phyloP scores from a whole-genome alignment of 768 basidiomycete genomes.

The Pulveroboletus sp. region DNA sequence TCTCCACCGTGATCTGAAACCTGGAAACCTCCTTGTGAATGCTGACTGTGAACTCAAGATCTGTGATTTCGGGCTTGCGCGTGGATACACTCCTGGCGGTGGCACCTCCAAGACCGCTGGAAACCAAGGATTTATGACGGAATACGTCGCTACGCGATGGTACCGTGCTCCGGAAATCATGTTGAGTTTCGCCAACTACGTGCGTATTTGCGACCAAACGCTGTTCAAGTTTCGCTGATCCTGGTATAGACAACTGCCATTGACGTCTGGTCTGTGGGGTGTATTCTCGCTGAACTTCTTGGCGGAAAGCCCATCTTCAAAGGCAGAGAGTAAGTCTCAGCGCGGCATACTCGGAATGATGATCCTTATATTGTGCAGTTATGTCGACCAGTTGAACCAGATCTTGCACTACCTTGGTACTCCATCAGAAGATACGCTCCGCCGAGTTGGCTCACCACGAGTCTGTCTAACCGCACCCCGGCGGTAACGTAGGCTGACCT shows the following conservation, averaged over 20 bases:
- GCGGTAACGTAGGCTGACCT: background rate
- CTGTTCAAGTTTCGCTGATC: constrained; percentile 13
- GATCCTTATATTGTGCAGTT: constrained; percentile 44
- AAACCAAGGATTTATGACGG: constrained; percentile 97
- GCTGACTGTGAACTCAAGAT: constrained; percentile 99
- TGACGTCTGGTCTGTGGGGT: constrained; percentile 96
- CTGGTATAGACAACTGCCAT: constrained; percentile 72
- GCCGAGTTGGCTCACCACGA: constrained; percentile 92
- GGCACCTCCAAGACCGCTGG: constrained; percentile 70
- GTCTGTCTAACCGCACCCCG: constrained; percentile 41
- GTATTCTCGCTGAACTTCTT: constrained; percentile 89
- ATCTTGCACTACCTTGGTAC: constrained; percentile 98
- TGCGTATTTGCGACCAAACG: constrained; percentile 36
- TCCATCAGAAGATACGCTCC: constrained; percentile 92
- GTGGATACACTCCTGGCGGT: constrained; percentile 87
- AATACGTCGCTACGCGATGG: constrained; percentile 99
- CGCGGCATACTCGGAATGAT: background rate
- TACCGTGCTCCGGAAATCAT: constrained; percentile 99
- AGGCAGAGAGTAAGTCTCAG: constrained; percentile 79
- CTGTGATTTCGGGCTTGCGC: constrained; percentile 96
- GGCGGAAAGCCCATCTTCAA: constrained; percentile 97
- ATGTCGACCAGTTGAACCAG: constrained; percentile 98
- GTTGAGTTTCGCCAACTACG: constrained; percentile 94
- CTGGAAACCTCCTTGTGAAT: constrained; percentile 93
- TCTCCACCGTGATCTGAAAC: constrained; percentile 94